A percentile compares a stretch with the other conserved stretches of the same genome.
Conservation (phyloP, 306 rosid genomes). For the Corylus americana region DNA sequence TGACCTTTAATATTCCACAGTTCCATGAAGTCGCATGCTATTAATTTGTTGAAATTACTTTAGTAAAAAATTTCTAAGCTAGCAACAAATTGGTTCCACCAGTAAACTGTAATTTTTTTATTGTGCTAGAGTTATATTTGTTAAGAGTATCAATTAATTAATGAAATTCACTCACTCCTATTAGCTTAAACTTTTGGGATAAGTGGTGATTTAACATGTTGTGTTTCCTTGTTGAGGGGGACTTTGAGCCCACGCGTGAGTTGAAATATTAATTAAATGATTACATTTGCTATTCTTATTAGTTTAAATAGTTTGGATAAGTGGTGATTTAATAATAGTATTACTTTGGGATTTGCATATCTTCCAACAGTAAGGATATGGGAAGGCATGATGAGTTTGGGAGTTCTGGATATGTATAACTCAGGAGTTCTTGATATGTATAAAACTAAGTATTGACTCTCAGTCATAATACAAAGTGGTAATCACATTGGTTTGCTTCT, state of each 20-base stretch:
- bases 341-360: not conserved
- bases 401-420: not conserved
- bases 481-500: not conserved
- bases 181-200: no score
- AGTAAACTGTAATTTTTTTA: not conserved
- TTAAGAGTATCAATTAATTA: no score
- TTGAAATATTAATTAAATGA: no score
- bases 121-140: not conserved
- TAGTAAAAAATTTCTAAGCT: not conserved
- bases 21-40: conserved; percentile 12
- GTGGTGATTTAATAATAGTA: not conserved
- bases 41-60: not conserved
- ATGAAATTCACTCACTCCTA: no score
- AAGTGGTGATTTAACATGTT: no score
- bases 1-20: conserved; percentile 16
- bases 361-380: not conserved
- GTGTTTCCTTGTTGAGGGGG: no score
- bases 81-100: conserved; percentile 7
- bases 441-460: not conserved
- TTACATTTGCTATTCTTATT: no score
- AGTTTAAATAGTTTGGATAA: no score
- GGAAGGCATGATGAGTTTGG: not conserved
- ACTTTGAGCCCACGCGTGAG: no score
- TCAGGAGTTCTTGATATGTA: not conserved
- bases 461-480: not conserved